These are phyloP conservation scores for Alnus rubra DNA, from an alignment of 306 rosid genomes.

Conservation along the genomic window DNA sequence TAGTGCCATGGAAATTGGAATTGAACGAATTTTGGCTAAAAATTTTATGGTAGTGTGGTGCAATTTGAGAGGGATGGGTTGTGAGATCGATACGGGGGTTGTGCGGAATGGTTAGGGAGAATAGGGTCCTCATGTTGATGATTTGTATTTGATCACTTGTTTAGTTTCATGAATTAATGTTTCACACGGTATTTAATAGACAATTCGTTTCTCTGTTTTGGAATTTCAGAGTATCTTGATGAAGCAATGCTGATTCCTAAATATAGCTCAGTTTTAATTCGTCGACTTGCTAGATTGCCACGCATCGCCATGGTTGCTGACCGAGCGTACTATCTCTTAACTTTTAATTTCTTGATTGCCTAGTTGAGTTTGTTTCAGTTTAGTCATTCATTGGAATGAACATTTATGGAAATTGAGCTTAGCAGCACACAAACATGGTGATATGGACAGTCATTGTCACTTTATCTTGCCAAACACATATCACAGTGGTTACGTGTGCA, in stretches of 20 bases:
- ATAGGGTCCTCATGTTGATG: conserved; percentile 4
- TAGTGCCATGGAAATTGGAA: conserved; percentile 8
- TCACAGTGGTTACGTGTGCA: neutral
- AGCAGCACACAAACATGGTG: conserved; percentile 23
- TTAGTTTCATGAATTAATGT: conserved; percentile 30
- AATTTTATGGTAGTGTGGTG: conserved; percentile 1
- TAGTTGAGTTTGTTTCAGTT: conserved; percentile 24
- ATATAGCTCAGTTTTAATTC: conserved; percentile 96
- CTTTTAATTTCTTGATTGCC: conserved; percentile 40
- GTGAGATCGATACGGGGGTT: conserved; percentile 24
- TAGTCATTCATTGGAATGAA: neutral
- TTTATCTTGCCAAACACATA: conserved; percentile 13
- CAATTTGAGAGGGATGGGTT: conserved; percentile 13
- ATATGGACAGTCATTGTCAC: conserved; percentile 7
- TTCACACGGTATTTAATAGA: conserved; percentile 55
- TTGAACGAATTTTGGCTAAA: conserved; percentile 15
- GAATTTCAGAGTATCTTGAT: conserved; percentile 98
- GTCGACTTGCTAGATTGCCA: conserved; percentile 98
- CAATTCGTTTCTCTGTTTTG: conserved; percentile 60
- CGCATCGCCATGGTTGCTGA: conserved; percentile 93
- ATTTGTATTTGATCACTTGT: conserved; percentile 24
- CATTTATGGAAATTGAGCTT: conserved; percentile 22
- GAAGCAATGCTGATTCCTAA: conserved; percentile 97
- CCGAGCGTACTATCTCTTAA: conserved; percentile 80
- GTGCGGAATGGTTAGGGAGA: conserved; percentile 23